phyloP scores from a whole-genome alignment of 2,329 filamentous ascomycete species.

The Fusarium nurragi region DNA sequence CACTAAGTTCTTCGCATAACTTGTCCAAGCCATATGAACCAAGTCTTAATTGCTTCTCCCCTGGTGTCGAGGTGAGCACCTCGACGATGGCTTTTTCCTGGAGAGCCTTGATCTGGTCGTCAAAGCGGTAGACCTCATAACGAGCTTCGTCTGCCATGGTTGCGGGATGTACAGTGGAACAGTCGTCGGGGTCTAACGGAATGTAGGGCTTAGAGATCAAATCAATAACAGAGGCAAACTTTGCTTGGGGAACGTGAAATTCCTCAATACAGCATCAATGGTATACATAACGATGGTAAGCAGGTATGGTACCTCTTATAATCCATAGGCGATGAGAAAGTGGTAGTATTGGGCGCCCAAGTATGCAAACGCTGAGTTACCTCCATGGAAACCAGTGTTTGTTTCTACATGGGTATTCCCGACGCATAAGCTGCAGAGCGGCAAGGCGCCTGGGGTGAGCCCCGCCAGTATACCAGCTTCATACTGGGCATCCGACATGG shows the following conservation, averaged over 20 bases:
- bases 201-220: neutral
- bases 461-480: constrained; percentile 14
- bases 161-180: neutral
- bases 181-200: neutral
- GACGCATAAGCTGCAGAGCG: constrained; percentile 19
- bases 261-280: neutral
- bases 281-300: neutral
- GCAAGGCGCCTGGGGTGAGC: constrained; percentile 17
- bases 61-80: constrained; percentile 22
- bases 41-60: constrained; percentile 15
- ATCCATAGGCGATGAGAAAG: constrained; percentile 1
- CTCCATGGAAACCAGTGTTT: constrained; percentile 3
- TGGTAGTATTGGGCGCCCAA: constrained; percentile 4
- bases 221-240: neutral
- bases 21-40: constrained; percentile 21
- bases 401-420: constrained; percentile 11
- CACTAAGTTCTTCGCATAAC: constrained; percentile 20
- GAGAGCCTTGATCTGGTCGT: constrained; percentile 13
- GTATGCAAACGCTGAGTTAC: neutral
- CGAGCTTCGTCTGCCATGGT: constrained; percentile 19
- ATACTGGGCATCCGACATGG: constrained; percentile 5
- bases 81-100: constrained; percentile 27
- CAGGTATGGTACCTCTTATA: constrained; percentile 19
- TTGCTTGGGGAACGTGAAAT: neutral
- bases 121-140: constrained; percentile 17